Conservation (phyloP, 805 yeast species). For the Wickerhamomyces canadensis region DNA sequence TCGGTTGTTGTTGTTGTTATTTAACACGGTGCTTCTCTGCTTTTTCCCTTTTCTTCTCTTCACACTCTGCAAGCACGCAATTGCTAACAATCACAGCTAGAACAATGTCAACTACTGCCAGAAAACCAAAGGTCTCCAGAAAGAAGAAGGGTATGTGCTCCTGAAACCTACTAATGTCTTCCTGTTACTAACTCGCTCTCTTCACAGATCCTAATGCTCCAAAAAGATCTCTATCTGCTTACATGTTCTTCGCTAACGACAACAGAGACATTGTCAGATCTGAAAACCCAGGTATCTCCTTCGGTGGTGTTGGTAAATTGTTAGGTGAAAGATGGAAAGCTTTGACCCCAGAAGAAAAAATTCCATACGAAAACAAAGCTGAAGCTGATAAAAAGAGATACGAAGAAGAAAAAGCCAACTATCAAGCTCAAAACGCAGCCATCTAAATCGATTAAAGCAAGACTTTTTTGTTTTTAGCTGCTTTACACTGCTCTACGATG, state of each 20-base stretch:
- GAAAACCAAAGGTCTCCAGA: conserved; percentile 35
- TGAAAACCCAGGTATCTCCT: conserved; percentile 93
- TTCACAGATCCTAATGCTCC: conserved; percentile 99
- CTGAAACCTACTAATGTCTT: too few relatives aligned
- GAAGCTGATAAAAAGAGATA: conserved; percentile 96
- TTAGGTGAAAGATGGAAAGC: conserved; percentile 98
- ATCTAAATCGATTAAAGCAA: too few relatives aligned
- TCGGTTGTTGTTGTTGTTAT: too few relatives aligned
- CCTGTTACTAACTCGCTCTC: too few relatives aligned
- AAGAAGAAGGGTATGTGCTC: conserved; percentile 47
- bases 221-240: conserved; percentile 96
- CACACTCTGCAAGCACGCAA: too few relatives aligned
- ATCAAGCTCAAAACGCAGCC: conserved; percentile 30
- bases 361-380: conserved; percentile 90
- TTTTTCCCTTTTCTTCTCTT: too few relatives aligned
- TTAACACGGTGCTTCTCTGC: too few relatives aligned
- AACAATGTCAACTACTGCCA: conserved; percentile 33
- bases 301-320: conserved; percentile 92
- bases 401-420: conserved; percentile 91
- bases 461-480: too few relatives aligned
- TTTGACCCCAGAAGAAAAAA: conserved; percentile 72
- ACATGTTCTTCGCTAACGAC: conserved; percentile 98
- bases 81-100: conserved; percentile 7
- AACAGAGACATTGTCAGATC: conserved; percentile 94
- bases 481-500: too few relatives aligned